Conservation (phyloP, 768 basidiomycete species). For the Sistotremastrum niveocremeum region DNA sequence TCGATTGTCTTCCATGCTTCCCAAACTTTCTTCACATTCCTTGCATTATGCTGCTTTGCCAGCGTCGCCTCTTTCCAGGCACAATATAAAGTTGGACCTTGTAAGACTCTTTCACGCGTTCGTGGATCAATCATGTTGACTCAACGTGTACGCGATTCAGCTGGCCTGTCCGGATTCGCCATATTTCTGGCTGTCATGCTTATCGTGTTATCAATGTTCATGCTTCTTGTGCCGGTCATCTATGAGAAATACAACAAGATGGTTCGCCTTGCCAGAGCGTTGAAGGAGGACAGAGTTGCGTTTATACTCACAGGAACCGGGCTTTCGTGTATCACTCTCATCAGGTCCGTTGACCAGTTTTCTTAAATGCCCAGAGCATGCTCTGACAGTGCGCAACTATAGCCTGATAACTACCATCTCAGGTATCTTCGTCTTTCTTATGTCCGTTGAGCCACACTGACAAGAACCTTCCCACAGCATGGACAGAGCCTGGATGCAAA, state of each 20-base stretch:
- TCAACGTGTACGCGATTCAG: slow-evolving; percentile 24
- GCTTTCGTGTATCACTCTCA: slow-evolving; percentile 49
- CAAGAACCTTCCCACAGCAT: slow-evolving; percentile 50
- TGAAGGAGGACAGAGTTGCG: slow-evolving; percentile 70
- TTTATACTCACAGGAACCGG: slow-evolving; percentile 76
- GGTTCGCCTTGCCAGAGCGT: slow-evolving; percentile 58
- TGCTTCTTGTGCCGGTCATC: slow-evolving; percentile 64
- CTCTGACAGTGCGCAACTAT: not conserved
- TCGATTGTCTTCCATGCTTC: slow-evolving; percentile 61
- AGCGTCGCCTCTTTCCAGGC: slow-evolving; percentile 83
- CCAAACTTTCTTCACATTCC: slow-evolving; percentile 87
- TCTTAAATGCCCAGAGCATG: not conserved
- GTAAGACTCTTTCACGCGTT: slow-evolving; percentile 33
- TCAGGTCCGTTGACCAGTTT: slow-evolving; percentile 43
- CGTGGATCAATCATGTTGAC: slow-evolving; percentile 7
- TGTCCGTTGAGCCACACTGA: slow-evolving; percentile 46
- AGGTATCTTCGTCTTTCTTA: slow-evolving; percentile 1
- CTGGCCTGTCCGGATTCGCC: slow-evolving; percentile 77
- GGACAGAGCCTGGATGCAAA: slow-evolving; percentile 86
- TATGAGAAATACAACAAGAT: slow-evolving; percentile 78
- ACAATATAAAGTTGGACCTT: slow-evolving; percentile 72
- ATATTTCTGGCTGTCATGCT: slow-evolving; percentile 64
- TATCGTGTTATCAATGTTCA: slow-evolving; percentile 59
- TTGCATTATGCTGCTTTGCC: slow-evolving; percentile 85
- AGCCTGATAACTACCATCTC: slow-evolving; percentile 15